These are phyloP conservation scores for Trypanosomatidae sp. DNA, from an alignment of 208 protist genomes.

Conservation along the genomic window DNA sequence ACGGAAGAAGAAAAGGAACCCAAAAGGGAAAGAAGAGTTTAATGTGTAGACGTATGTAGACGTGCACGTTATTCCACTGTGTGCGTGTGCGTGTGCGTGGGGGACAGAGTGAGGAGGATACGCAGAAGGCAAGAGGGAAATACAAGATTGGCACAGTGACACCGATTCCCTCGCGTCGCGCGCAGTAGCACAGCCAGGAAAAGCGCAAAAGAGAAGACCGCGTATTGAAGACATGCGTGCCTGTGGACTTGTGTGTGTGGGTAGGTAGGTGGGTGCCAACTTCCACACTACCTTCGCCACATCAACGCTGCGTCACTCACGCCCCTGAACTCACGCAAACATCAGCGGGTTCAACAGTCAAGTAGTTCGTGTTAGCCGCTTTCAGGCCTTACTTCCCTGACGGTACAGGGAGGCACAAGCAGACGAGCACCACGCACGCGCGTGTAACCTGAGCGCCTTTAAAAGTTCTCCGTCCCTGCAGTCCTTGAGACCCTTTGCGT, in stretches of 20 bases:
- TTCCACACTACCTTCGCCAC: background rate
- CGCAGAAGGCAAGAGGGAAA: background rate
- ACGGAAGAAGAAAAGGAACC: background rate
- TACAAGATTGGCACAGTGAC: background rate
- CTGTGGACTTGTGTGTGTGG: background rate
- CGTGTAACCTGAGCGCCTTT: background rate
- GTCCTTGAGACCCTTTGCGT: background rate
- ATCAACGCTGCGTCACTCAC: background rate
- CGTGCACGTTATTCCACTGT: background rate
- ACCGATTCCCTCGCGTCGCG: background rate
- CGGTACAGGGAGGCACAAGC: background rate
- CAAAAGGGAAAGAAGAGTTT: too few species aligned
- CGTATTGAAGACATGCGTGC: background rate
- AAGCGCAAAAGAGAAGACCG: background rate
- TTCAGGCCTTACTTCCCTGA: background rate
- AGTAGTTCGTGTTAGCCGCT: background rate
- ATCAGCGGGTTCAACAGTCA: background rate
- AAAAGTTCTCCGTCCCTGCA: background rate
- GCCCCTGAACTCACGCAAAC: background rate
- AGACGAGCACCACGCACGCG: constrained; percentile 13
- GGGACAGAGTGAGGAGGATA: background rate
- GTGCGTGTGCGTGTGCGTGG: background rate
- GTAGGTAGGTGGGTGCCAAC: background rate
- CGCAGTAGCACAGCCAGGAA: background rate
- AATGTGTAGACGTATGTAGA: background rate